Percentiles rank a stretch among this genome's conserved stretches.
phyloP scores from a whole-genome alignment of 1,284 basidiomycete genomes.

The Ustilago nuda region DNA sequence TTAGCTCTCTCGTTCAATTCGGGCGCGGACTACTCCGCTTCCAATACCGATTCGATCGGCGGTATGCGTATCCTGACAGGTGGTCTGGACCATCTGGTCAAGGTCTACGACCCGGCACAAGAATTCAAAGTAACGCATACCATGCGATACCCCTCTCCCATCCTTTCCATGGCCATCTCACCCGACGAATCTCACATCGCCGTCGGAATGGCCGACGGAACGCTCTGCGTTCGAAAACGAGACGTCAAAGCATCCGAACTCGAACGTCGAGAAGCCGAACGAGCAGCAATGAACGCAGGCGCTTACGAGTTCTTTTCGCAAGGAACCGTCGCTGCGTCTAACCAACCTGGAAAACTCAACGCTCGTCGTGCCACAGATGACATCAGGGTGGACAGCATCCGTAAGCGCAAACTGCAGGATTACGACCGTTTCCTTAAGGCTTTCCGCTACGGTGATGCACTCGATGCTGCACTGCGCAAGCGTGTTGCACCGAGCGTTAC shows the following conservation, averaged over 20 bases:
- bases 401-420: slow-evolving; percentile 80
- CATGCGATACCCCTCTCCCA: slow-evolving; percentile 95
- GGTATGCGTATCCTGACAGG: slow-evolving; percentile 86
- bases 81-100: slow-evolving; percentile 95
- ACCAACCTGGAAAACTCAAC: slow-evolving; percentile 30
- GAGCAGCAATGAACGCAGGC: slow-evolving; percentile 74
- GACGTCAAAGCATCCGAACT: slow-evolving; percentile 80
- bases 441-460: slow-evolving; percentile 93
- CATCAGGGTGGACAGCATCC: slow-evolving; percentile 74
- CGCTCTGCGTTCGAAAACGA: slow-evolving; percentile 74
- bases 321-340: slow-evolving; percentile 38
- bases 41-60: slow-evolving; percentile 63
- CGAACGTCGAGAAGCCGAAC: slow-evolving; percentile 71
- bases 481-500: slow-evolving; percentile 72
- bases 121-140: slow-evolving; percentile 90
- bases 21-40: slow-evolving; percentile 54
- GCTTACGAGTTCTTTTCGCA: slow-evolving; percentile 78
- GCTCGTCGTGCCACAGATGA: slow-evolving; percentile 67
- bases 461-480: slow-evolving; percentile 73
- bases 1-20: slow-evolving; percentile 71
- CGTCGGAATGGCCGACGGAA: slow-evolving; percentile 96
- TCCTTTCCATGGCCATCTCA: slow-evolving; percentile 92
- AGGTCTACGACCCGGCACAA: slow-evolving; percentile 88
- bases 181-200: slow-evolving; percentile 97
- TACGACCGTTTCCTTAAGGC: slow-evolving; percentile 90